Evolutionary conservation across 192 early-diverging fungal species (phyloP), one percentile per base, ranked within the genome.

Genomic region (Backusella morwellensis): DNA sequence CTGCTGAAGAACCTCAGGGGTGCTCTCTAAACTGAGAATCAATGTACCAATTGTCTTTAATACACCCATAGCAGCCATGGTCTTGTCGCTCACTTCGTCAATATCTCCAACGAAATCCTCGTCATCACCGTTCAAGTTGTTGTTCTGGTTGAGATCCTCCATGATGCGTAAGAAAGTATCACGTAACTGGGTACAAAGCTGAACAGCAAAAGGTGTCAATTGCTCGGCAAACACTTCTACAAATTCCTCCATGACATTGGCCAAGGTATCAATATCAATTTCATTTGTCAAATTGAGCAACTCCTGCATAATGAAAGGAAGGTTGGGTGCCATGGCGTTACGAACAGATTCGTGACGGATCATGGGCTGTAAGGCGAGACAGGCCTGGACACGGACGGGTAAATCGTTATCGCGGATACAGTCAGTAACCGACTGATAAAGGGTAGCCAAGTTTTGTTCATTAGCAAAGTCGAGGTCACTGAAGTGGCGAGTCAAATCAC

Each of bases 191-290:
- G 90, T 88, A 71, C 90, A 92, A 17, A 99, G 90, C 82, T 98
- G 90, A 34, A 94, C 90, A 4, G 98, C 95, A 83, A 97, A 99
- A 5, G 98, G 98, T 15, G 90, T 90, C 80, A 99, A 86, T 77
- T 96, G 91, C 42, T 95, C 91, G 35, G 96, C 89, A 88, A 95
- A 99, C 32, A 93, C 90, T 76, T 93, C 94, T 6, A 98, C 96
- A 82, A 99, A 91, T 73, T 91, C 90, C 71, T 98, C 96, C 88
- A 98, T 95, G 40, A 96, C 92, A 34, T 83, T 84, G 0, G 96
- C 88, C 6, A 99, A 86, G 7, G 92, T 94, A 78, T 98, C 97
- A 78, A 96, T 89, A 83, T 99, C 97, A 70, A 98, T 95, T 80
- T 96, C 88, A 86, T 97, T 96, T 0, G 93, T 97, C 72, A 98